Percentiles rank a stretch among this genome's conserved stretches.
Evolutionary conservation across 2,329 filamentous ascomycete genomes (phyloP).

Genomic region (Aspergillus texensis): DNA sequence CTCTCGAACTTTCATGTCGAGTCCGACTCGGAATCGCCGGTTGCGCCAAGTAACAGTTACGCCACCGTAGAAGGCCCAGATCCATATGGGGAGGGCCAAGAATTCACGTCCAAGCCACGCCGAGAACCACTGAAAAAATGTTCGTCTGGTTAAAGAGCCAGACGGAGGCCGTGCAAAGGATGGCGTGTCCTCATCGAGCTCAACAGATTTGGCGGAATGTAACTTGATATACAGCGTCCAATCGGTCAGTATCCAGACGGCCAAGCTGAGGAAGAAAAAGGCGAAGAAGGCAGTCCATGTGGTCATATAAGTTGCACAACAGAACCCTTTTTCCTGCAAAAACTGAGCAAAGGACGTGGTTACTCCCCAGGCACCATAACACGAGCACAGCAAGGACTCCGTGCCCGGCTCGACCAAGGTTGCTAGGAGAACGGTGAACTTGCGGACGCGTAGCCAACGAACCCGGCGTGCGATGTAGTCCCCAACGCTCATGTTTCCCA

Average conservation of each 20-base stretch:
- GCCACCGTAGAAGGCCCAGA: constrained; percentile 85
- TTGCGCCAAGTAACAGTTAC: constrained; percentile 87
- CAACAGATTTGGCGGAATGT: constrained; percentile 72
- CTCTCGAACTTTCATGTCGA: constrained; percentile 80
- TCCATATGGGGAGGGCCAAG: constrained; percentile 86
- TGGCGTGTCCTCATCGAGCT: constrained; percentile 72
- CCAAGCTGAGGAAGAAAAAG: constrained; percentile 68
- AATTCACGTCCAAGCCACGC: constrained; percentile 85
- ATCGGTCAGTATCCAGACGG: constrained; percentile 74
- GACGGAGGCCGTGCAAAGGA: constrained; percentile 64
- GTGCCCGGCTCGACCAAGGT: constrained; percentile 92
- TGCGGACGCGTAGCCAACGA: constrained; percentile 88
- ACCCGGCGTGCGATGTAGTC: constrained; percentile 81
- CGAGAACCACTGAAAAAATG: constrained; percentile 70
- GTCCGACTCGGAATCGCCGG: constrained; percentile 75
- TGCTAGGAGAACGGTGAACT: constrained; percentile 87
- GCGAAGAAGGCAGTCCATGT: constrained; percentile 69
- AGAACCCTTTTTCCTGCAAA: constrained; percentile 50
- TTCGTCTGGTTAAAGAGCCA: constrained; percentile 51
- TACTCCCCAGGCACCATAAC: constrained; percentile 76
- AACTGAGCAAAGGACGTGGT: constrained; percentile 67
- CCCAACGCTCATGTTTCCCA: constrained; percentile 74
- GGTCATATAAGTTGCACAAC: constrained; percentile 54
- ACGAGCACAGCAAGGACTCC: constrained; percentile 81
- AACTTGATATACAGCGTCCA: constrained; percentile 72